Percentiles rank a stretch among this genome's conserved stretches.
Conservation (phyloP, 345 rosid species). For the Arabidopsis suecica region DNA sequence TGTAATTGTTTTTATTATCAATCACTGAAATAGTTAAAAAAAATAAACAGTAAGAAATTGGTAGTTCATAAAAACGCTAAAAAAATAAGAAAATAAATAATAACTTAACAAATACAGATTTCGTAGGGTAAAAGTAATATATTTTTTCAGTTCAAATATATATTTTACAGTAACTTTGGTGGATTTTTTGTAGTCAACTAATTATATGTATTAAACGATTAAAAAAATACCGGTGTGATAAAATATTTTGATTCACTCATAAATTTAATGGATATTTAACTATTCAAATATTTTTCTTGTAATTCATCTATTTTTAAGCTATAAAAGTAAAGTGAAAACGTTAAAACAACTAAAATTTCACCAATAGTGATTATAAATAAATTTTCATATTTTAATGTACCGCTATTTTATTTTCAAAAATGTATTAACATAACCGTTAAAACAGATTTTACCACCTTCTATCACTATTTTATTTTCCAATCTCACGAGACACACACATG, state of each 20-base stretch:
- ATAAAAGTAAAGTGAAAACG: too few relatives aligned
- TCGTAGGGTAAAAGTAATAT: not conserved
- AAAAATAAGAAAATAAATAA: not conserved
- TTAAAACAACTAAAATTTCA: not conserved
- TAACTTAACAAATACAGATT: too few relatives aligned
- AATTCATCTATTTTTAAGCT: too few relatives aligned
- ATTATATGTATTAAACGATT: not conserved
- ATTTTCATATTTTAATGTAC: not conserved
- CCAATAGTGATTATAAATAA: not conserved
- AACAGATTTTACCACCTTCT: not conserved
- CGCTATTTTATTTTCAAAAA: not conserved
- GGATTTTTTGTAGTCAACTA: not conserved
- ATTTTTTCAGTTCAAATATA: too few relatives aligned
- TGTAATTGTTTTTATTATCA: not conserved
- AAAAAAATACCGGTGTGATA: too few relatives aligned
- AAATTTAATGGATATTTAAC: too few relatives aligned
- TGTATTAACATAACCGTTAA: too few relatives aligned
- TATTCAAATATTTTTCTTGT: not conserved
- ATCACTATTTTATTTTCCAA: not conserved
- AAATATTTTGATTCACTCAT: too few relatives aligned
- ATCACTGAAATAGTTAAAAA: not conserved
- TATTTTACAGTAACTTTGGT: too few relatives aligned
- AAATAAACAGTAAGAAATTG: too few relatives aligned
- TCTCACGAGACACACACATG: not conserved
- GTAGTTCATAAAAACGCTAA: too few relatives aligned